Conservation (phyloP, 2,329 filamentous ascomycete species). For the Plenodomus biglobosus region DNA sequence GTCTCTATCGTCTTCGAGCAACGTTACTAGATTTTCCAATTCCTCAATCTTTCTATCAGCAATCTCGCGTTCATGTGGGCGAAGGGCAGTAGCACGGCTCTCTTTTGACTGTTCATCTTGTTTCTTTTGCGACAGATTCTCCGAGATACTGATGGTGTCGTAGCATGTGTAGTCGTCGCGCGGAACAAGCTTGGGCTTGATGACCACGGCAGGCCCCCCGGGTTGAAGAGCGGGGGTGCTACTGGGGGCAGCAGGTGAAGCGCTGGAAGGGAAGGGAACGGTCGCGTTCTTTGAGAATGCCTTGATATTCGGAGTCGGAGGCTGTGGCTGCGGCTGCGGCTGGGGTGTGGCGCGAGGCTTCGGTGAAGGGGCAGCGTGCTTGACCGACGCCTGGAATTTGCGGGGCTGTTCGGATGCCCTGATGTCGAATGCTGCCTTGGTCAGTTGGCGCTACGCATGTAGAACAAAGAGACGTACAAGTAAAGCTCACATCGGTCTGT, state of each 20-base stretch:
- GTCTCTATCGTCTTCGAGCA: constrained; percentile 77
- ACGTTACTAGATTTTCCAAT: constrained; percentile 68
- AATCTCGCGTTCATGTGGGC: constrained; percentile 78
- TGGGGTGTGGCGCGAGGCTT: constrained; percentile 11
- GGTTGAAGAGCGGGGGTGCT: constrained; percentile 22
- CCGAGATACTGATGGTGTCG: constrained; percentile 39
- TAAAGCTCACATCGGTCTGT: constrained; percentile 42
- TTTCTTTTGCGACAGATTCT: constrained; percentile 53
- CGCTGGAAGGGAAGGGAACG: constrained; percentile 15
- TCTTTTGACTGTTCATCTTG: constrained; percentile 54
- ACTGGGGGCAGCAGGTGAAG: constrained; percentile 14
- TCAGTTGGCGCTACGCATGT: constrained; percentile 11
- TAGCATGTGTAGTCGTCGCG: constrained; percentile 46
- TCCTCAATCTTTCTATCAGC: constrained; percentile 72
- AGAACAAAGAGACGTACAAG: constrained; percentile 24
- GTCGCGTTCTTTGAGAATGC: constrained; percentile 17
- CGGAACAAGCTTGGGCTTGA: constrained; percentile 49
- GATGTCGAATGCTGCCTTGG: constrained; percentile 17
- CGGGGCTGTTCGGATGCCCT: constrained; percentile 12
- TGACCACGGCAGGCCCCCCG: constrained; percentile 50
- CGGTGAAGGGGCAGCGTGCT: constrained; percentile 14
- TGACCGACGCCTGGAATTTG: constrained; percentile 9
- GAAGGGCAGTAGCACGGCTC: constrained; percentile 61
- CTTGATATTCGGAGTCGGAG: constrained; percentile 12
- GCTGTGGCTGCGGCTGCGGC: constrained; percentile 12